Conservation (phyloP, 1,139 yeast species). For the Fermentozyma sake region DNA sequence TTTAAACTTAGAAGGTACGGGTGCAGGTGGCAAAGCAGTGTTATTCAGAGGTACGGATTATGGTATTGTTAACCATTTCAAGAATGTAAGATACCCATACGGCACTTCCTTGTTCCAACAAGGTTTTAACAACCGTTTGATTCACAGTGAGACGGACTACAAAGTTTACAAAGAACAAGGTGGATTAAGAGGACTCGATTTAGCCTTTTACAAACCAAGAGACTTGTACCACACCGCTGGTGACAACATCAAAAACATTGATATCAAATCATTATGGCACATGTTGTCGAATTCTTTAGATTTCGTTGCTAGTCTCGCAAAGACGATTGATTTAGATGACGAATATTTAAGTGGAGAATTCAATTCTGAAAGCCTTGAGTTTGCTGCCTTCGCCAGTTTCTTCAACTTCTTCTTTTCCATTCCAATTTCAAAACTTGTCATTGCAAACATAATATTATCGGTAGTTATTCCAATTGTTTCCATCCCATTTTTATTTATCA, state of each 20-base stretch:
- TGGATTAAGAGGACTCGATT: constrained; percentile 72
- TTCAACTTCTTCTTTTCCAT: constrained; percentile 55
- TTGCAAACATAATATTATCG: constrained; percentile 47
- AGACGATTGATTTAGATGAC: constrained; percentile 36
- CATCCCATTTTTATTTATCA: constrained; percentile 43
- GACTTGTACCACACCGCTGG: constrained; percentile 75
- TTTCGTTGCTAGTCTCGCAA: constrained; percentile 37
- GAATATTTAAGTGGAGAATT: constrained; percentile 10
- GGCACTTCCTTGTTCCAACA: constrained; percentile 78
- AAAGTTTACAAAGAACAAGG: constrained; percentile 65
- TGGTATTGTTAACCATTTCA: constrained; percentile 47
- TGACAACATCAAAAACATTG: constrained; percentile 64
- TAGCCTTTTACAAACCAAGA: constrained; percentile 61
- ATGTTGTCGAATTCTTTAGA: constrained; percentile 74
- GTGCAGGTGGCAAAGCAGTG: constrained; percentile 86
- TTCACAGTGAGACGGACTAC: constrained; percentile 83
- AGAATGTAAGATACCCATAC: constrained; percentile 61
- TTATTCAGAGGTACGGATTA: constrained; percentile 81
- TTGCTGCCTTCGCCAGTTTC: constrained; percentile 61
- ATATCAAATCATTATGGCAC: constrained; percentile 70
- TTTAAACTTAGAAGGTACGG: constrained; percentile 91
- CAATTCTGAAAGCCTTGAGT: constrained; percentile 23
- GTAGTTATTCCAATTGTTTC: constrained; percentile 52
- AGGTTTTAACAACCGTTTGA: constrained; percentile 69
- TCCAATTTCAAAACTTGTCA: constrained; percentile 44